These are phyloP conservation scores for Sugiyamaella japonica DNA, from an alignment of 1,139 yeast species.

Conservation along the genomic window DNA sequence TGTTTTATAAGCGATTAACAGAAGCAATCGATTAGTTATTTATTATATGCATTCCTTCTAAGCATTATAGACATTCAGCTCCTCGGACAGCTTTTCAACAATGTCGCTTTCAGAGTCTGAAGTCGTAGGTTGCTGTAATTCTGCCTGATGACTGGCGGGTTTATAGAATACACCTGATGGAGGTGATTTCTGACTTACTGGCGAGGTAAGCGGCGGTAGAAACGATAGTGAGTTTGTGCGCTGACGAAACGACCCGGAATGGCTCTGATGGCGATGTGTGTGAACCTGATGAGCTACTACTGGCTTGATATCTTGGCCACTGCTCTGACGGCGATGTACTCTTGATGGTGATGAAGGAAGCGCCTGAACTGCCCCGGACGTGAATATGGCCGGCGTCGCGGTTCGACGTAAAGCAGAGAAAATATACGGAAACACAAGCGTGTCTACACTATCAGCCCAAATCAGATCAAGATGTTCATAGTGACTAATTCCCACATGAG, in stretches of 20 bases:
- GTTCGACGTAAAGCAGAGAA: slow-evolving; percentile 32
- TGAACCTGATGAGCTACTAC: background rate
- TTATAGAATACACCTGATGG: slow-evolving; percentile 6
- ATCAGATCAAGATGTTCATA: slow-evolving; percentile 87
- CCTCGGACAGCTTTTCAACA: slow-evolving; percentile 12
- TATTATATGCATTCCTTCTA: background rate
- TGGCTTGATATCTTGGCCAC: slow-evolving; percentile 1
- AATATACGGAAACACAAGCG: slow-evolving; percentile 56
- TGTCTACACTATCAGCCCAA: slow-evolving; percentile 76
- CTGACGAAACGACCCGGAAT: slow-evolving; percentile 2
- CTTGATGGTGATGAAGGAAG: background rate
- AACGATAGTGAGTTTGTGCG: slow-evolving; percentile 3
- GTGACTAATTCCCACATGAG: slow-evolving; percentile 47
- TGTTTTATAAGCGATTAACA: background rate
- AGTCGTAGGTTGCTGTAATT: background rate
- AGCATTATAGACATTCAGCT: background rate
- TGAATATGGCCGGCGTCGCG: background rate
- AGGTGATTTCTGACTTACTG: slow-evolving; percentile 5
- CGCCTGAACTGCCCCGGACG: background rate
- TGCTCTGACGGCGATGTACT: slow-evolving; percentile 1
- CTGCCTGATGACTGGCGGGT: slow-evolving; percentile 5
- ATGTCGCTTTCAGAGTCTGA: slow-evolving; percentile 14
- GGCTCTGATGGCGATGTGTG: slow-evolving; percentile 4
- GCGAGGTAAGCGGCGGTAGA: slow-evolving; percentile 10
- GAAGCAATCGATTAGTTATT: background rate